A percentile compares a stretch with the other conserved stretches of the same genome.
These are phyloP conservation scores for Ustilago curta DNA, from an alignment of 1,284 basidiomycete genomes.

Conservation along the genomic window DNA sequence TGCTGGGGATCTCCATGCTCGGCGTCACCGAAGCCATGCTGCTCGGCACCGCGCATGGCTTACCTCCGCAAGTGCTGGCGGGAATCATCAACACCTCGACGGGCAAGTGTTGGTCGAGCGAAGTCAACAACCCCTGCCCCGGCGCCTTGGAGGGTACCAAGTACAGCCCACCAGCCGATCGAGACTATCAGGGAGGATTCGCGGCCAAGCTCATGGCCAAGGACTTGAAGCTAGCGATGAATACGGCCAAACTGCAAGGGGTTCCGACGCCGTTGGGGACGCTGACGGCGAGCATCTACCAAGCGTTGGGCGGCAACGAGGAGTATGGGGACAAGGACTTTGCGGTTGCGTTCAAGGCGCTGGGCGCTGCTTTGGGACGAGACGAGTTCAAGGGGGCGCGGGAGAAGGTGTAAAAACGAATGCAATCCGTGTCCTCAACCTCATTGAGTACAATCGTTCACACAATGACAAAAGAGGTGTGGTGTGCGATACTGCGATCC, in stretches of 20 bases:
- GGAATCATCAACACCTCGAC: slow-evolving; percentile 65
- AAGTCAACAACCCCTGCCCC: slow-evolving; percentile 88
- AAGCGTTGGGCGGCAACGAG: slow-evolving; percentile 53
- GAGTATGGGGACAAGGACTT: slow-evolving; percentile 60
- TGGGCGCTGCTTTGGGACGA: slow-evolving; percentile 49
- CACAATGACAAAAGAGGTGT: background rate
- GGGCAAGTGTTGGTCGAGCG: slow-evolving; percentile 80
- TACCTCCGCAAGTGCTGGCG: slow-evolving; percentile 55
- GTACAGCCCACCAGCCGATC: slow-evolving; percentile 82
- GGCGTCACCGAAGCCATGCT: slow-evolving; percentile 64
- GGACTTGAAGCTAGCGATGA: slow-evolving; percentile 61
- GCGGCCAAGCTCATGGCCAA: slow-evolving; percentile 53
- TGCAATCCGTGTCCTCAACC: too few relatives aligned
- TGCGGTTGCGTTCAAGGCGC: slow-evolving; percentile 58
- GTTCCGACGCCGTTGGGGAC: slow-evolving; percentile 58
- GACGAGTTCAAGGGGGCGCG: slow-evolving; percentile 44
- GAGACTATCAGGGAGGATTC: slow-evolving; percentile 77
- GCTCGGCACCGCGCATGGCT: slow-evolving; percentile 58
- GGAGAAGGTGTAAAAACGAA: slow-evolving; percentile 22
- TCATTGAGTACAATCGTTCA: background rate
- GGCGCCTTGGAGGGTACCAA: slow-evolving; percentile 74
- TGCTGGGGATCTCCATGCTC: slow-evolving; percentile 63
- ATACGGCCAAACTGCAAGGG: slow-evolving; percentile 55
- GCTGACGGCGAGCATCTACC: slow-evolving; percentile 55
- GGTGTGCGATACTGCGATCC: background rate